These are phyloP conservation scores for Lunasporangiospora selenospora DNA, from an alignment of 192 early-diverging fungal species.

Conservation along the genomic window DNA sequence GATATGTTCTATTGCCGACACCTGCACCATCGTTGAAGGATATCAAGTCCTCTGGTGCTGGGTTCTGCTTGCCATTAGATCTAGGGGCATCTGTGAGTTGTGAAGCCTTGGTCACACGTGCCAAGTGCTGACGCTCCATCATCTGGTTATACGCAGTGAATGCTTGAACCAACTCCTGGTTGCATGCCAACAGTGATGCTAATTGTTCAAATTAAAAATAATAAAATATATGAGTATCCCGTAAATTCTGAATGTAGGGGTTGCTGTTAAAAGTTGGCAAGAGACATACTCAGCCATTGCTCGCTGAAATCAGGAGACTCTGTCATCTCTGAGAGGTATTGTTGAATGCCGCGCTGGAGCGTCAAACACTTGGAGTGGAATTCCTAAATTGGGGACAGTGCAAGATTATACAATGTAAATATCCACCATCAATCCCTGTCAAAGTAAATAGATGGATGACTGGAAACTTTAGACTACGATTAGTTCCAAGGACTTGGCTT, in stretches of 20 bases:
- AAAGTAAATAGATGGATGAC: no score
- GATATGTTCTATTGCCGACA: no score
- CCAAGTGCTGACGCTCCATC: slow-evolving; percentile 56
- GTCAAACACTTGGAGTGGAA: slow-evolving; percentile 59
- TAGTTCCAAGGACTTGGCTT: no score
- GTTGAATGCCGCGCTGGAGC: slow-evolving; percentile 48
- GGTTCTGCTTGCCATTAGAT: not conserved
- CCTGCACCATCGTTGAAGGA: slow-evolving; percentile 22
- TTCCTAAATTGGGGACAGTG: slow-evolving; percentile 58
- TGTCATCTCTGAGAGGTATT: slow-evolving; percentile 51
- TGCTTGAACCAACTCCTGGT: slow-evolving; percentile 55
- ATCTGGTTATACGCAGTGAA: slow-evolving; percentile 65
- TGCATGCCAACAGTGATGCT: slow-evolving; percentile 57
- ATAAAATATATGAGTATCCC: slow-evolving; percentile 1
- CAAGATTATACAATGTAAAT: no score
- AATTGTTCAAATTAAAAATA: slow-evolving; percentile 9
- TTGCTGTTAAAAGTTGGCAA: not conserved
- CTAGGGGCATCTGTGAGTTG: slow-evolving; percentile 11
- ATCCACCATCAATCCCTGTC: no score
- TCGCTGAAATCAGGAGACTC: slow-evolving; percentile 43
- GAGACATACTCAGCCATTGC: slow-evolving; percentile 55
- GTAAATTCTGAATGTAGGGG: not conserved
- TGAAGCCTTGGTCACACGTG: slow-evolving; percentile 50
- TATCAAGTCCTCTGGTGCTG: slow-evolving; percentile 20
- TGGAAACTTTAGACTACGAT: no score